phyloP scores from a whole-genome alignment of 192 early-diverging fungal species.

The Diversispora epigaea region DNA sequence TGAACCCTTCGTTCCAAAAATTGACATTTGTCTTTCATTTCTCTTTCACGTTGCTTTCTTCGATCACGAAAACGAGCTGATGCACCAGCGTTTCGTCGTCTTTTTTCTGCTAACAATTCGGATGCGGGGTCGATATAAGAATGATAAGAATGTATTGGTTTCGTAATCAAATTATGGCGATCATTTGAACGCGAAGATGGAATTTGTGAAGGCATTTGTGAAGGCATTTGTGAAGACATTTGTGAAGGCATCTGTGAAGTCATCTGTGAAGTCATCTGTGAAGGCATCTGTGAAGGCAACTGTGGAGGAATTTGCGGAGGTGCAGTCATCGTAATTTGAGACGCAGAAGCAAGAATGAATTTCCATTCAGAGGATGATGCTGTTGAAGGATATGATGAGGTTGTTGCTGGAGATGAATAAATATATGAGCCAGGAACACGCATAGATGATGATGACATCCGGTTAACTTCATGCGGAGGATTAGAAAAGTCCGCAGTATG shows the following conservation, averaged over 20 bases:
- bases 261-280: no score
- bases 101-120: slow-evolving; percentile 58
- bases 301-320: neutral
- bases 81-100: slow-evolving; percentile 63
- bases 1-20: slow-evolving; percentile 44
- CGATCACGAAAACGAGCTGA: slow-evolving; percentile 66
- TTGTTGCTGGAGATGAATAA: neutral
- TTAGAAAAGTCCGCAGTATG: neutral
- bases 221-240: no score
- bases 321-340: neutral
- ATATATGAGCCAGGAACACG: neutral
- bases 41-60: slow-evolving; percentile 62
- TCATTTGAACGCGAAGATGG: no score
- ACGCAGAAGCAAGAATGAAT: neutral
- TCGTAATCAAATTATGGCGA: neutral
- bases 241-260: no score
- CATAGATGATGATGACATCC: no score
- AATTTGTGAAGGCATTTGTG: no score
- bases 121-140: slow-evolving; percentile 37
- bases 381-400: neutral
- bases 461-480: neutral
- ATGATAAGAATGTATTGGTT: slow-evolving; percentile 28
- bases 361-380: neutral
- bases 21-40: slow-evolving; percentile 54
- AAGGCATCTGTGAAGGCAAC: neutral